Conservation (phyloP, 2,329 filamentous ascomycete species). For the Cadophora luteo-olivacea region DNA sequence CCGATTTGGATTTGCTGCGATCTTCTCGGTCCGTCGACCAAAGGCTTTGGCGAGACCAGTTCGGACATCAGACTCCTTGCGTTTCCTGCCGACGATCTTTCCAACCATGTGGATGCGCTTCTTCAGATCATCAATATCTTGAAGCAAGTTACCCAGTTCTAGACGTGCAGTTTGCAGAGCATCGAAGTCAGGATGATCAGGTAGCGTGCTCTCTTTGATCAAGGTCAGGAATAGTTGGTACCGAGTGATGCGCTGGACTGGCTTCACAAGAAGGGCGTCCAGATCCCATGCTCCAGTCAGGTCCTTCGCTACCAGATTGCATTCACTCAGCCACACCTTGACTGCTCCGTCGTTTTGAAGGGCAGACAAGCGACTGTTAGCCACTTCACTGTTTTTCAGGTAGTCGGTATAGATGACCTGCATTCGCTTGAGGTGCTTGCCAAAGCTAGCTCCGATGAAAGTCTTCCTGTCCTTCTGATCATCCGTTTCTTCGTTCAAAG, state of each 20-base stretch:
- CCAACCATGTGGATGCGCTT: conserved; percentile 93
- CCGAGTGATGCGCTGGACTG: conserved; percentile 91
- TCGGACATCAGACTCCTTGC: conserved; percentile 87
- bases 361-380: conserved; percentile 65
- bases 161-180: conserved; percentile 62
- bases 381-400: conserved; percentile 67
- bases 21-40: conserved; percentile 66
- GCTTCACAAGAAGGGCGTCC: conserved; percentile 95
- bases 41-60: conserved; percentile 88
- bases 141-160: conserved; percentile 68
- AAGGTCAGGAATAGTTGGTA: conserved; percentile 87
- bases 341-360: conserved; percentile 69
- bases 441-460: conserved; percentile 42
- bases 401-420: conserved; percentile 67
- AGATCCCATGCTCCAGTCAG: conserved; percentile 94
- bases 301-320: conserved; percentile 89
- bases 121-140: conserved; percentile 94
- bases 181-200: conserved; percentile 81
- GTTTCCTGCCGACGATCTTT: conserved; percentile 81
- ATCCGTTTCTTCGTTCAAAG: conserved; percentile 39
- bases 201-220: conserved; percentile 78
- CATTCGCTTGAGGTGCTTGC: conserved; percentile 63
- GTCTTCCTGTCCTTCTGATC: conserved; percentile 44
- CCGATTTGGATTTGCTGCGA: conserved; percentile 74
- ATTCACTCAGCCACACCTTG: conserved; percentile 90